A percentile compares a stretch with the other conserved stretches of the same genome.
These are phyloP conservation scores for Paracoccidioides lutzii DNA, from an alignment of 2,329 filamentous ascomycete species.

Conservation along the genomic window DNA sequence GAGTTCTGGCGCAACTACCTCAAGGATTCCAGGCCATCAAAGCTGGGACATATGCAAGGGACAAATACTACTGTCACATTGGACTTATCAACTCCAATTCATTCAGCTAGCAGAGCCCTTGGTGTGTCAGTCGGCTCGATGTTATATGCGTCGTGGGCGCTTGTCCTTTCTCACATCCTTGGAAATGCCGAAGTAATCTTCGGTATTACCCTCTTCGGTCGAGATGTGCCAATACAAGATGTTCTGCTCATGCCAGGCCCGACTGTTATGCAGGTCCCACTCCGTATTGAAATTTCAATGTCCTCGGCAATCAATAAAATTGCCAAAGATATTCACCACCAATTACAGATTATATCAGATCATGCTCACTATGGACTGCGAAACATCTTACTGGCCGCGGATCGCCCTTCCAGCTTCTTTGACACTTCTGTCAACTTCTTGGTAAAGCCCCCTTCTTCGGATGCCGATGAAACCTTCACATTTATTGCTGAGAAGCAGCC, in stretches of 20 bases:
- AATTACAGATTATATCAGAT: background rate
- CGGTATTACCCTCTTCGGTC: slow-evolving; percentile 30
- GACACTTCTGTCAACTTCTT: background rate
- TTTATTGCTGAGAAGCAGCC: background rate
- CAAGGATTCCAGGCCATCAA: background rate
- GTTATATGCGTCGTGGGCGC: slow-evolving; percentile 25
- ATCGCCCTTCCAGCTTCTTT: background rate
- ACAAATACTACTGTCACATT: background rate
- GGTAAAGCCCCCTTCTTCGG: background rate
- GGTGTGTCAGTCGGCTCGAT: background rate
- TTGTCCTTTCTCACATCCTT: slow-evolving; percentile 25
- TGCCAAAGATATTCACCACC: background rate
- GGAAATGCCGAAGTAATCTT: slow-evolving; percentile 28
- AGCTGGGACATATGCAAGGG: background rate
- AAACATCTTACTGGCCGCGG: background rate
- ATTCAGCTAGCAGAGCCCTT: background rate
- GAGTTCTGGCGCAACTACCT: background rate
- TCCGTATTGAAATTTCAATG: slow-evolving; percentile 22
- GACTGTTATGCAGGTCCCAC: slow-evolving; percentile 29
- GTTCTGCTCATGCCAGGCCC: slow-evolving; percentile 30
- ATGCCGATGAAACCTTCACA: background rate
- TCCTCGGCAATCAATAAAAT: background rate
- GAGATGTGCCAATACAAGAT: slow-evolving; percentile 25
- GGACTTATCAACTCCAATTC: background rate
- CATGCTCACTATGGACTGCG: background rate